Evolutionary conservation across 2,329 filamentous ascomycete genomes (phyloP), one percentile per base, ranked within the genome.

Genomic region (Pseudogymnoascus sp.): DNA sequence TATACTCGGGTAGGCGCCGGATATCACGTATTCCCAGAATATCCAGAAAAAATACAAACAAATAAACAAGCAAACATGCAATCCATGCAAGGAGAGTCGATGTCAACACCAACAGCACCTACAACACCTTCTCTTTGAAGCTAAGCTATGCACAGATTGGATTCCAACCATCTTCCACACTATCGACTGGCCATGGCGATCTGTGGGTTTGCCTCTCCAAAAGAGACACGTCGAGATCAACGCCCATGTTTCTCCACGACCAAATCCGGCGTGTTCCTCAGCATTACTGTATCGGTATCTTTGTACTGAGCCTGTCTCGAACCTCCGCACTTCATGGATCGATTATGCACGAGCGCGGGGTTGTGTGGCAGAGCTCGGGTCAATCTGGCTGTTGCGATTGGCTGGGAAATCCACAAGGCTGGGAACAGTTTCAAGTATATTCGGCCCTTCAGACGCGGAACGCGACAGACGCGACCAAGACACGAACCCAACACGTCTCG

Each of bases 401-500:
- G 48, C 15, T 3, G 15, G 29, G 5, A 55, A 55, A 55, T 55
- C 29, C 48, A 55, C 48, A 55, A 55, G 48, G 48, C 48, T 55
- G 48, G 48, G 48, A 55, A 55, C 48, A 55, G 48, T 55, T 33
- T 55, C 48, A 35, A 55, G 48, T 55, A 55, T 33, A 55, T 55
- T 55, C 48, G 48, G 48, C 29, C 48, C 48, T 55, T 55, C 48
- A 55, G 48, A 55, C 48, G 48, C 48, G 48, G 48, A 55, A 55
- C 48, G 48, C 48, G 48, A 55, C 48, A 55, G 48, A 55, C 48
- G 48, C 48, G 48, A 55, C 48, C 48, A 55, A 55, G 48, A 55
- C 48, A 55, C 48, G 48, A 55, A 55, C 48, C 29, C 15, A 55
- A 55, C 48, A 55, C 48, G 48, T 55, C 48, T 55, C 48, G 29